Base-by-base conservation (phyloP, 257 asterid species). In the Nemophila menziesii region DNA sequence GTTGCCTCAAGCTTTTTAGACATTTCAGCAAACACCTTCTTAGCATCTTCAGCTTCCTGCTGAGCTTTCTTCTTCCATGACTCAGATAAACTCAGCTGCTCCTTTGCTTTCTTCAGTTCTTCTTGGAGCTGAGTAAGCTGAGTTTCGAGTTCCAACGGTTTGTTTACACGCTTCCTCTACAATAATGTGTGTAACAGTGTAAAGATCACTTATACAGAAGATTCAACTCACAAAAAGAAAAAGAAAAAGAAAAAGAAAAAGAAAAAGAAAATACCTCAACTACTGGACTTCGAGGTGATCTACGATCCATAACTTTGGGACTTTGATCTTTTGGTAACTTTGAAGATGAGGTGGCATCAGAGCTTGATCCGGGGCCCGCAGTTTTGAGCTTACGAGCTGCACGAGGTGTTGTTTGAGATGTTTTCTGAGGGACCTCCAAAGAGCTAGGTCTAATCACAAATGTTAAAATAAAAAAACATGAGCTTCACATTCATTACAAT, bases 1-100 rank as follows among this genome's bases (percentile, higher is more conserved):
- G 90, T 66, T 37, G 73, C 80, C 65, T 77, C 93, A 1, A 84
- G 79, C 42, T 78, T 62, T 20, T 63, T 54, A 10, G 89, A 65
- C 76, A 74, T 68, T 55, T 61, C 67, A 0, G 56, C 61, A 4
- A 89, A 74, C 58, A 72, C 90, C 63, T 46, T 63, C 58, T 65
- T 74, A 1, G 92, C 70, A 54, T 83, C 95, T 41, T 80, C 92
- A 0, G 84, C 83, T 41, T 85, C 93, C 49, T 58, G 77, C 62
- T 75, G 78, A 18, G 87, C 82, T 57, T 23, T 64, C 54, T 40
- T 72, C 83, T 85, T 90, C 62, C 54, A 59, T 23, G 92, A 71
- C 56, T 90, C 96, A 0, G 87, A 68, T 2, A 84, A 75, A 66
- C 48, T 71, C 18, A 90, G 65, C 54, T 77, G 83, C 52, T 75